Base-by-base conservation (phyloP, 768 basidiomycete species). In the Serpula lacrymans region DNA sequence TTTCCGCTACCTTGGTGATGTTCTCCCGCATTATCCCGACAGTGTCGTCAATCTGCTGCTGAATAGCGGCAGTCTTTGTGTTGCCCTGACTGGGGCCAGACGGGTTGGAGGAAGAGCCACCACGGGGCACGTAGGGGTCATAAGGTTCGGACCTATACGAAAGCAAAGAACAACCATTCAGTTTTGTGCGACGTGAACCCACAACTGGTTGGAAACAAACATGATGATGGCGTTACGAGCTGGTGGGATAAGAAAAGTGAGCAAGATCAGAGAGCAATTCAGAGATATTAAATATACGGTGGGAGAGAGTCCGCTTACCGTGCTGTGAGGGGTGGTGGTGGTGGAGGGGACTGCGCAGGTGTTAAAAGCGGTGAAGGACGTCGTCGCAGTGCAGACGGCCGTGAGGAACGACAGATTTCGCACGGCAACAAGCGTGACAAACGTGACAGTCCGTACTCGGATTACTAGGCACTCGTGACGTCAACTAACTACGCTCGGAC, bases 11-110 rank as follows among this genome's bases (percentile, higher is more conserved):
- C 65, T 91, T 90, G 46, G 83, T 88, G 57, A 99, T 97, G 66
- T 99, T 99, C 52, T 96, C 91, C 60, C 90, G 77, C 96, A 99
- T 99, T 57, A 97, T 92, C 39, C 83, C 88, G 37, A 97, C 93
- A 33, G 96, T 98, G 60, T 90, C 87, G 62, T 98, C 91, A 52
- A 97, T 97, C 68, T 98, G 93, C n/a, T 76, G 77, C 63, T 98
- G 95, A 53, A 98, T 95, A 42, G 88, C 89, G 3, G 90, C 88
- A 0, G 94, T 97, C 78, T 95, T 91, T 36, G 84, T 58, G 58
- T 82, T 89, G 37, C 71, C 65, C 47, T 67, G 60, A 22, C 59
- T 68, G 24, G 77, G 63, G 32, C 72, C 74, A 23, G 69, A 57
- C 37, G 64, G 57, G 50, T 74, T 66, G 10, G 83, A 71, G 36